phyloP scores from a whole-genome alignment of 2,329 filamentous ascomycete genomes.

The Phyllosticta paracitricarpa region DNA sequence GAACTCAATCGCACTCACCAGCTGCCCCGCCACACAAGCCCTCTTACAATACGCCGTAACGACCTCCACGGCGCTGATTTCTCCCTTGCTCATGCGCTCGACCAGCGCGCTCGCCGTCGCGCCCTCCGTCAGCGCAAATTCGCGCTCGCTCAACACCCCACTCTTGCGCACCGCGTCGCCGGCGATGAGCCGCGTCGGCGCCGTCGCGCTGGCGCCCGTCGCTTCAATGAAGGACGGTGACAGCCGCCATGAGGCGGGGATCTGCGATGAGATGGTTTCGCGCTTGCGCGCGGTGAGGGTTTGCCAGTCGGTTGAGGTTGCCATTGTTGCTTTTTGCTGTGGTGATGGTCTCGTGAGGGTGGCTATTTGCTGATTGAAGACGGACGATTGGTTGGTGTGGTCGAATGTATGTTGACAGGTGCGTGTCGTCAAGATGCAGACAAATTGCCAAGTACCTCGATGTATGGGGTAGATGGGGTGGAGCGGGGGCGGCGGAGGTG shows the following conservation, averaged over 20 bases:
- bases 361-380: no score
- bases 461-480: background rate
- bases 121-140: slow-evolving; percentile 26
- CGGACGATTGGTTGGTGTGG: no score
- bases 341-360: no score
- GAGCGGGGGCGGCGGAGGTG: background rate
- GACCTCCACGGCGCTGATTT: slow-evolving; percentile 32
- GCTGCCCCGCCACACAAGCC: slow-evolving; percentile 47
- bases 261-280: slow-evolving; percentile 13
- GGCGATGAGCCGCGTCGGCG: background rate
- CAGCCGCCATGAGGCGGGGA: slow-evolving; percentile 21
- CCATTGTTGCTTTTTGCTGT: background rate
- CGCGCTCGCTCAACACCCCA: slow-evolving; percentile 21
- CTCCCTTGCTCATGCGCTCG: slow-evolving; percentile 16
- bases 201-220: background rate
- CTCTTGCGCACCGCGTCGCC: slow-evolving; percentile 8
- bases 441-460: no score
- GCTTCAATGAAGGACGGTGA: slow-evolving; percentile 13
- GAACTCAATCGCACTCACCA: slow-evolving; percentile 16
- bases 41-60: slow-evolving; percentile 44
- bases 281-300: slow-evolving; percentile 13
- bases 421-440: no score
- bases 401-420: no score
- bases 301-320: background rate
- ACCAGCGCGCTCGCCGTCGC: slow-evolving; percentile 26